phyloP scores from a whole-genome alignment of 2,329 filamentous ascomycete genomes.

The Gremmenia infestans region DNA sequence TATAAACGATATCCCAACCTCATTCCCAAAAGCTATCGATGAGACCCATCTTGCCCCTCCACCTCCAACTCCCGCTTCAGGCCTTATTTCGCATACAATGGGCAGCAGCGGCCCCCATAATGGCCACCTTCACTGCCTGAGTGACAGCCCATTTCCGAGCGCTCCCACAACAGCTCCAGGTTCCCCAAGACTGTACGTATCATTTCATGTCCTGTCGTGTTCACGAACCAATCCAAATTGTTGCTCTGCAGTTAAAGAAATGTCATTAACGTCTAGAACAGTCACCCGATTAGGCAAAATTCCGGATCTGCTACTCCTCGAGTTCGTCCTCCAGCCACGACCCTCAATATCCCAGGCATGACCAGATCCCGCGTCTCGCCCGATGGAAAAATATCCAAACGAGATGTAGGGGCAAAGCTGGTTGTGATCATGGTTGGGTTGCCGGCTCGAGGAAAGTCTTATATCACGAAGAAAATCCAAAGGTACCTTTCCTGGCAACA shows the following conservation, averaged over 20 bases:
- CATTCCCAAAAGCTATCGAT: not conserved
- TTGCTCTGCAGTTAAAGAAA: not conserved
- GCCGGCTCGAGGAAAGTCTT: slow-evolving; percentile 92
- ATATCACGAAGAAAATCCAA: slow-evolving; percentile 97
- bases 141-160: slow-evolving; percentile 22
- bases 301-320: slow-evolving; percentile 74
- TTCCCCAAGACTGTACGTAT: slow-evolving; percentile 30
- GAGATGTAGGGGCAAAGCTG: slow-evolving; percentile 93
- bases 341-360: slow-evolving; percentile 93
- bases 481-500: slow-evolving; percentile 96
- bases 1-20: not conserved
- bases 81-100: slow-evolving; percentile 9
- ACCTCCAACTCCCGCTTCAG: slow-evolving; percentile 3
- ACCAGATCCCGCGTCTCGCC: slow-evolving; percentile 94
- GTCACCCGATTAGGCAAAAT: slow-evolving; percentile 64
- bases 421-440: slow-evolving; percentile 98
- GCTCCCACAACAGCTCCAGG: slow-evolving; percentile 28
- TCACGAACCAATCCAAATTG: not conserved
- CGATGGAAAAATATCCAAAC: slow-evolving; percentile 86
- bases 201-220: not conserved
- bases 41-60: slow-evolving; percentile 8
- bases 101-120: slow-evolving; percentile 4
- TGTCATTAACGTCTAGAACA: slow-evolving; percentile 30
- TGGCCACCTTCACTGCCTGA: slow-evolving; percentile 14
- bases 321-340: slow-evolving; percentile 79